Evolutionary conservation across 768 basidiomycete genomes (phyloP).

Genomic region (Rhodosporidiobolus odoratus): DNA sequence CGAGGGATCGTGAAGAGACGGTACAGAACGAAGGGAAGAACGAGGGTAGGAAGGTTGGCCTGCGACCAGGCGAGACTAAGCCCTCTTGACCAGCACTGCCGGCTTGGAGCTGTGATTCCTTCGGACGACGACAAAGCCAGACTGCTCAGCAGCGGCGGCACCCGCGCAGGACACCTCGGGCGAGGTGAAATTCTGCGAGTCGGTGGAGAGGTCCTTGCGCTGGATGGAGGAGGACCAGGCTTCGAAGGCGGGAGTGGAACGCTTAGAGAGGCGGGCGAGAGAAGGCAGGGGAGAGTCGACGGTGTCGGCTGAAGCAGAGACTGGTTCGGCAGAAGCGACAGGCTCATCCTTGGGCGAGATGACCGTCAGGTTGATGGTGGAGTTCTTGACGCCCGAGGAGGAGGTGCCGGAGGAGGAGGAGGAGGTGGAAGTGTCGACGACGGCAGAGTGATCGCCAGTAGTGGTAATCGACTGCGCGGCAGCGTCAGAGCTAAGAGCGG

Average conservation of each 20-base stretch:
- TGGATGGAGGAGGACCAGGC: conserved; percentile 14
- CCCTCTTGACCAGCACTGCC: background rate
- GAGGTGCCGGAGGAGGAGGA: background rate
- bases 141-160: background rate
- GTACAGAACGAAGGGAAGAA: no score
- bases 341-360: conserved; percentile 20
- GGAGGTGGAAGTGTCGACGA: conserved; percentile 34
- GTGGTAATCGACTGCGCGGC: conserved; percentile 8
- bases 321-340: background rate
- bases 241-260: conserved; percentile 3
- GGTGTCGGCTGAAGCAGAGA: background rate
- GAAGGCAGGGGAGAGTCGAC: conserved; percentile 29
- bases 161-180: background rate
- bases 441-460: conserved; percentile 32
- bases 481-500: conserved; percentile 4
- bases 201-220: conserved; percentile 3
- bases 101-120: conserved; percentile 22
- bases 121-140: conserved; percentile 11
- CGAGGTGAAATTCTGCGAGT: background rate
- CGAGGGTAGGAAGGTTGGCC: no score
- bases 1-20: background rate
- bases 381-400: conserved; percentile 26
- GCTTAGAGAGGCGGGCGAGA: conserved; percentile 21
- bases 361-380: conserved; percentile 38
- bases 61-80: background rate